phyloP scores from a whole-genome alignment of 2,329 filamentous ascomycete species.

The Arthroderma sp. region DNA sequence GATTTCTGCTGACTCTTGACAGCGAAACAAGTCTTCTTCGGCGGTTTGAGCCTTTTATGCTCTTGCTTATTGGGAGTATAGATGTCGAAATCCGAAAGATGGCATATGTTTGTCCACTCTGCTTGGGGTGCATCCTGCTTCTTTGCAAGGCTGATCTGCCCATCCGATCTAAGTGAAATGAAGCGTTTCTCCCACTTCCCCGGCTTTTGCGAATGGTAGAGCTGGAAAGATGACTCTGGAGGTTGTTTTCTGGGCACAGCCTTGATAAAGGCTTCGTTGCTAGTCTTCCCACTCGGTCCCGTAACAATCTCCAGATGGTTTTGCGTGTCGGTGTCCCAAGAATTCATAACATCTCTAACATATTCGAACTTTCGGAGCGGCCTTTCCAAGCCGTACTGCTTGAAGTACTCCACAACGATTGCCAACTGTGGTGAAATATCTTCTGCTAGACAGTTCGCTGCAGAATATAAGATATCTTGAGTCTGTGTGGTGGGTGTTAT shows the following conservation, averaged over 20 bases:
- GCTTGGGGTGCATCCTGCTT: constrained; percentile 48
- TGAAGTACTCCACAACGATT: constrained; percentile 66
- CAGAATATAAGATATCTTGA: constrained; percentile 56
- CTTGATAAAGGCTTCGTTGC: constrained; percentile 49
- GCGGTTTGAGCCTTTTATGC: constrained; percentile 61
- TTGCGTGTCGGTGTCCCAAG: constrained; percentile 72
- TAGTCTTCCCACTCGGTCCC: constrained; percentile 39
- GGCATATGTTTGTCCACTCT: constrained; percentile 59
- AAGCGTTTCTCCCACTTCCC: constrained; percentile 83
- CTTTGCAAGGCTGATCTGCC: constrained; percentile 60
- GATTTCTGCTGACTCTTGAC: constrained; percentile 88
- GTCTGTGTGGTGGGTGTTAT: constrained; percentile 63
- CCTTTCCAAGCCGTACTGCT: constrained; percentile 63
- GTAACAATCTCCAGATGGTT: constrained; percentile 58
- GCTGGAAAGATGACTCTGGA: constrained; percentile 50
- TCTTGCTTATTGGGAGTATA: constrained; percentile 63
- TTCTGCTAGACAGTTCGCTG: constrained; percentile 50
- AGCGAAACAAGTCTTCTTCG: constrained; percentile 73
- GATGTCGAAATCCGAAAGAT: constrained; percentile 84
- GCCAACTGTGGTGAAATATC: constrained; percentile 51
- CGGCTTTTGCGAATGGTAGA: constrained; percentile 69
- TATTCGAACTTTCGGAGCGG: constrained; percentile 75
- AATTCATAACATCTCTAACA: constrained; percentile 78
- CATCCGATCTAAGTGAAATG: constrained; percentile 58
- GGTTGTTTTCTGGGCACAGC: constrained; percentile 53